phyloP scores from a whole-genome alignment of 345 rosid species.

The Eutrema heterophyllum region DNA sequence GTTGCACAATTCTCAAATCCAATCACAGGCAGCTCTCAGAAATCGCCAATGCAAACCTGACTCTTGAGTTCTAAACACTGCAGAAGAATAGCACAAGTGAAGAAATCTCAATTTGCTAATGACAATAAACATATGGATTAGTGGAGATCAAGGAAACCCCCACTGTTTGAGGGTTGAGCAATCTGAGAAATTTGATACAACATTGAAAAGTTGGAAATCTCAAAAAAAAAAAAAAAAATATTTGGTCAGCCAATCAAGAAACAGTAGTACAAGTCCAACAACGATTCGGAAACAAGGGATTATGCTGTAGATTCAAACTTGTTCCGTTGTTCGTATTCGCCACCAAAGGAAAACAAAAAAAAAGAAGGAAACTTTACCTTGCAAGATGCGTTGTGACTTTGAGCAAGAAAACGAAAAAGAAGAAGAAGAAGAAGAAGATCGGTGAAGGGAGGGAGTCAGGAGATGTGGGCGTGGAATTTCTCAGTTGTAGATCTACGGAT shows the following conservation, averaged over 20 bases:
- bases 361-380: slow-evolving; percentile 33
- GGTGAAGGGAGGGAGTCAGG: slow-evolving; percentile 3
- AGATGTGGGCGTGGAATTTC: slow-evolving; percentile 29
- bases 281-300: background rate
- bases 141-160: no score
- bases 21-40: background rate
- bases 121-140: no score
- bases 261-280: background rate
- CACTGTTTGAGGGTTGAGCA: background rate
- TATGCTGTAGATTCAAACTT: background rate
- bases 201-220: background rate
- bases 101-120: background rate
- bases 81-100: background rate
- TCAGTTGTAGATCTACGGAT: slow-evolving; percentile 54
- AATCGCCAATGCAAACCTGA: background rate
- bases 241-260: background rate
- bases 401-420: background rate
- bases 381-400: slow-evolving; percentile 7
- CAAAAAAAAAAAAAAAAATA: background rate
- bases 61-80: background rate
- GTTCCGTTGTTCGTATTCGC: background rate
- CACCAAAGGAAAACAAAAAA: background rate
- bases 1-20: background rate
- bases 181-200: background rate
- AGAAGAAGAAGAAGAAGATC: slow-evolving; percentile 23